A percentile compares a stretch with the other conserved stretches of the same genome.
phyloP scores from a whole-genome alignment of 345 rosid genomes.

The Clausena lansium region DNA sequence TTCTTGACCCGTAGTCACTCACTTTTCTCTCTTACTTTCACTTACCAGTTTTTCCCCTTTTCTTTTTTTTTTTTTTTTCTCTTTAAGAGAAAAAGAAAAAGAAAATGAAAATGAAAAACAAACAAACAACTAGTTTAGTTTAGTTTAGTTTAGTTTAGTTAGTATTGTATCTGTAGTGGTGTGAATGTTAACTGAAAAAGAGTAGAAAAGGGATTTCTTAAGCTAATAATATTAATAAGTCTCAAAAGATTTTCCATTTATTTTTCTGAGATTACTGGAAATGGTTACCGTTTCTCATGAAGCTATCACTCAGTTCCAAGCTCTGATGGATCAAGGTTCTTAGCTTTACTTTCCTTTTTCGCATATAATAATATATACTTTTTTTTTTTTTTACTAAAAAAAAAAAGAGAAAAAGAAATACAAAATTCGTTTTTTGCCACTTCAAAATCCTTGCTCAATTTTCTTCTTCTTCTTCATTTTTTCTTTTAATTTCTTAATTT shows the following conservation, averaged over 20 bases:
- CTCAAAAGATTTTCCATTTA: neutral
- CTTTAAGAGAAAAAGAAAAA: neutral
- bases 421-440: neutral
- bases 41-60: neutral
- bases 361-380: neutral
- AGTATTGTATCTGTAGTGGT: no score
- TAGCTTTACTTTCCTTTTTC: neutral
- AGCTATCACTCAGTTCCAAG: slow-evolving; percentile 50
- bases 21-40: neutral
- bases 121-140: no score
- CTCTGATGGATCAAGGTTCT: slow-evolving; percentile 50
- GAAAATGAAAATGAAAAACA: neutral
- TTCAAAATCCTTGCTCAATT: neutral
- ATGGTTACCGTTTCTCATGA: slow-evolving; percentile 50
- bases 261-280: slow-evolving; percentile 7
- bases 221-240: neutral
- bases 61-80: neutral
- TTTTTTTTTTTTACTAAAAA: neutral
- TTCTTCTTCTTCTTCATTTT: neutral
- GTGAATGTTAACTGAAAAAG: neutral
- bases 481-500: neutral
- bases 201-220: neutral
- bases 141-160: neutral
- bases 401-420: no score
- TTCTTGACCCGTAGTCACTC: neutral